Evolutionary conservation across 306 rosid species (phyloP).

Genomic region (Cucurbita maxima): DNA sequence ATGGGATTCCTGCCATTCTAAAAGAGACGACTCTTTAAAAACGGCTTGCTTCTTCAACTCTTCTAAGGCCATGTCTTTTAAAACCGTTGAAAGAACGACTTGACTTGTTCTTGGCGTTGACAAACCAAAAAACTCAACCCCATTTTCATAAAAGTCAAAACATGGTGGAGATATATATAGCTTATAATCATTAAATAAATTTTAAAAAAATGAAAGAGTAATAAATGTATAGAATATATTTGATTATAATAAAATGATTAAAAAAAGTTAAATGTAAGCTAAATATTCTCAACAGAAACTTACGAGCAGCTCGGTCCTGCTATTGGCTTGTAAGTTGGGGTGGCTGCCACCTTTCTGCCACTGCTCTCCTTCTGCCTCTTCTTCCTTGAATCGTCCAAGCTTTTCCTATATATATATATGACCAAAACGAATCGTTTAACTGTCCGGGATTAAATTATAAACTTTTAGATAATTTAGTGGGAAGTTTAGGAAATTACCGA

Average conservation of each 20-base stretch:
- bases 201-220: too few relatives aligned
- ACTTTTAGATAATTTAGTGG: background rate
- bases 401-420: constrained; percentile 24
- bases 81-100: background rate
- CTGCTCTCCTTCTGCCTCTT: constrained; percentile 26
- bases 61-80: background rate
- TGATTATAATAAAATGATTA: too few relatives aligned
- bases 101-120: background rate
- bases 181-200: too few relatives aligned
- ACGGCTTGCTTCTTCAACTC: background rate
- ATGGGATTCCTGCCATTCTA: background rate
- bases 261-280: too few relatives aligned
- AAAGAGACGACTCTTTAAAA: background rate
- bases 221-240: too few relatives aligned
- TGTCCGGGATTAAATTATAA: background rate
- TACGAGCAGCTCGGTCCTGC: constrained; percentile 80
- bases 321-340: constrained; percentile 29
- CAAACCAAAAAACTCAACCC: background rate
- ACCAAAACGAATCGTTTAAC: background rate
- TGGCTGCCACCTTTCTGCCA: constrained; percentile 11
- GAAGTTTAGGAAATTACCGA: constrained; percentile 14
- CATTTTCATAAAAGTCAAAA: background rate
- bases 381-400: constrained; percentile 28
- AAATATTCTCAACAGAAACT: too few relatives aligned
- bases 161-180: too few relatives aligned